phyloP scores from a whole-genome alignment of 2,329 filamentous ascomycete species.

The Lanzia echinophila region DNA sequence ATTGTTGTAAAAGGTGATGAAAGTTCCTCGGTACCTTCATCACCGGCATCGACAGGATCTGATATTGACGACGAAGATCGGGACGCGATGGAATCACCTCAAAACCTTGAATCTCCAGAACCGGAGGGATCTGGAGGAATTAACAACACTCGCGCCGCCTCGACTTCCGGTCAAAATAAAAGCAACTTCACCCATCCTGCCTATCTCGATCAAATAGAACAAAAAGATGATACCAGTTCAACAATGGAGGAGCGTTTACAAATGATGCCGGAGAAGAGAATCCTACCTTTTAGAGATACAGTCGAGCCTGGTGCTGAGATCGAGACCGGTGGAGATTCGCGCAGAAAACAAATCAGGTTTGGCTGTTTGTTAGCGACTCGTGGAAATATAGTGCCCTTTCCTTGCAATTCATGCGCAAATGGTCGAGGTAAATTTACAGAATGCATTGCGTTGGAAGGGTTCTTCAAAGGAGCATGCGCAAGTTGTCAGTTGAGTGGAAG shows the following conservation, averaged over 20 bases:
- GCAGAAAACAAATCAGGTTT: constrained; percentile 30
- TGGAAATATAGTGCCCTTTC: constrained; percentile 22
- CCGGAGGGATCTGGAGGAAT: constrained; percentile 6
- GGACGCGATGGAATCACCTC: constrained; percentile 17
- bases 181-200: constrained; percentile 1
- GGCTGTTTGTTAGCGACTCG: constrained; percentile 29
- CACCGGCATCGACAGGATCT: constrained; percentile 19
- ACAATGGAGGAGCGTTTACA: constrained; percentile 29
- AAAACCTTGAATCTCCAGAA: constrained; percentile 25
- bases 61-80: constrained; percentile 8
- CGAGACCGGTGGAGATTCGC: constrained; percentile 28
- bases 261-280: constrained; percentile 26
- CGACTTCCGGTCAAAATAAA: not conserved
- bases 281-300: constrained; percentile 27
- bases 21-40: constrained; percentile 15
- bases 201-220: constrained; percentile 7
- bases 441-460: constrained; percentile 29
- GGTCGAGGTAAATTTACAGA: constrained; percentile 28
- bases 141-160: not conserved
- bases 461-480: constrained; percentile 31
- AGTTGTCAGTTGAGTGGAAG: constrained; percentile 29
- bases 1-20: constrained; percentile 25
- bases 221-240: constrained; percentile 6
- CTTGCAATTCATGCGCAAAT: constrained; percentile 28
- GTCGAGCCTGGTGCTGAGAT: constrained; percentile 27